Percentiles rank a stretch among this genome's conserved stretches.
phyloP scores from a whole-genome alignment of 2,329 filamentous ascomycete species.

The Hypoxylon sp. region DNA sequence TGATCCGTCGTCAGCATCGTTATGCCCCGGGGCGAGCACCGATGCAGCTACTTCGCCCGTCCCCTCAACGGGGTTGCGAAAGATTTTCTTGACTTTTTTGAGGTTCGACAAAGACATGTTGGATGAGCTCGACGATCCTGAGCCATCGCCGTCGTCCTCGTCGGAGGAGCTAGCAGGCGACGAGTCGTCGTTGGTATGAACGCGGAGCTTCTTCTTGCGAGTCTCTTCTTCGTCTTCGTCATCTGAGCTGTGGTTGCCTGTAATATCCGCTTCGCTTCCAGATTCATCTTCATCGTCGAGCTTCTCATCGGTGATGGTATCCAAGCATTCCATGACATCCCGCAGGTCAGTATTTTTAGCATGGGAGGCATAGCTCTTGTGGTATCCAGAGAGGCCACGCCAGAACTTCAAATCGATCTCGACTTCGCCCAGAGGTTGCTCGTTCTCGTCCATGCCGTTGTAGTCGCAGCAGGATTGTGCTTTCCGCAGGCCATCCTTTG shows the following conservation, averaged over 20 bases:
- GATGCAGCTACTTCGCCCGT: conserved; percentile 48
- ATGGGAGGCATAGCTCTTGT: conserved; percentile 64
- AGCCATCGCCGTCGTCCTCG: conserved; percentile 52
- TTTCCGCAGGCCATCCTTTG: conserved; percentile 61
- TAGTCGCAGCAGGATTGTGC: conserved; percentile 54
- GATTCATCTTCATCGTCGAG: conserved; percentile 48
- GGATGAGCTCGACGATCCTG: conserved; percentile 37
- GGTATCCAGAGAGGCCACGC: conserved; percentile 70
- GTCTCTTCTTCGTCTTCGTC: conserved; percentile 42
- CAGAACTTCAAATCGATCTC: conserved; percentile 70
- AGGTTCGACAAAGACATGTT: conserved; percentile 45
- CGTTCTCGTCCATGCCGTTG: conserved; percentile 63
- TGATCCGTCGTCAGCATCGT: conserved; percentile 57
- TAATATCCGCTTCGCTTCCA: conserved; percentile 39
- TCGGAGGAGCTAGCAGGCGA: conserved; percentile 49
- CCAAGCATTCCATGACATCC: conserved; percentile 73
- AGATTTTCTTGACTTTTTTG: conserved; percentile 54
- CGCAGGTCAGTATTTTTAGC: conserved; percentile 65
- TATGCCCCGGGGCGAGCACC: conserved; percentile 54
- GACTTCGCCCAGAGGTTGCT: conserved; percentile 67
- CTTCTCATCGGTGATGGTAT: conserved; percentile 70
- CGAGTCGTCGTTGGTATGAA: conserved; percentile 53
- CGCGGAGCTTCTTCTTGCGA: conserved; percentile 50
- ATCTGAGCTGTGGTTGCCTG: conserved; percentile 53
- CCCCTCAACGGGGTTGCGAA: conserved; percentile 52